Evolutionary conservation across 2,329 filamentous ascomycete genomes (phyloP).

Genomic region (Penicillium sclerotigenum): DNA sequence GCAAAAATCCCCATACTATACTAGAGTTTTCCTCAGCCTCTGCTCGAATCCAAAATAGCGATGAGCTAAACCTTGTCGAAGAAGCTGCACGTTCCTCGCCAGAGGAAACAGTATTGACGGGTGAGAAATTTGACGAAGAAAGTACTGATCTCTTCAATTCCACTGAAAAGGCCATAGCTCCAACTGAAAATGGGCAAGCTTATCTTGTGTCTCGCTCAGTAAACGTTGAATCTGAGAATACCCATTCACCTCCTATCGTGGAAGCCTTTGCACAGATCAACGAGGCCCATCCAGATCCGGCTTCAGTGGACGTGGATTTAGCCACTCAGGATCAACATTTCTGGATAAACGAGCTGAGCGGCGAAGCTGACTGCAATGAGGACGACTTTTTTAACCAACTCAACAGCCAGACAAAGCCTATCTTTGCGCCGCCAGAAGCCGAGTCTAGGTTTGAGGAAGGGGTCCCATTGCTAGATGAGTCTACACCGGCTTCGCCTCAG

Average conservation of each 20-base stretch:
- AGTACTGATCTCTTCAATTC: neutral
- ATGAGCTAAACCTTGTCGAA: neutral
- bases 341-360: conserved; percentile 50
- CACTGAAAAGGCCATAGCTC: neutral
- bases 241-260: neutral
- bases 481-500: conserved; percentile 19
- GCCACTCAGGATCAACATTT: conserved; percentile 17
- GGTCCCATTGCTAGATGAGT: conserved; percentile 57
- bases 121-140: neutral
- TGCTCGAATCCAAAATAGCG: neutral
- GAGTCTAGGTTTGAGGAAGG: conserved; percentile 69
- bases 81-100: neutral
- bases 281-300: neutral
- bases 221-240: neutral
- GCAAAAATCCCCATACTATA: neutral
- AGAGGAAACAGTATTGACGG: neutral
- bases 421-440: conserved; percentile 37
- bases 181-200: conserved; percentile 1
- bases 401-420: conserved; percentile 41
- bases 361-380: conserved; percentile 47
- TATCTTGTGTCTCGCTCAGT: neutral
- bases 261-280: conserved; percentile 4
- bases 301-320: conserved; percentile 12
- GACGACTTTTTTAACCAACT: conserved; percentile 62
- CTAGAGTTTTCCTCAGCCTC: neutral